A percentile compares a stretch with the other conserved stretches of the same genome.
phyloP scores from a whole-genome alignment of 2,329 filamentous ascomycete species.

The Neoascochyta sp. region DNA sequence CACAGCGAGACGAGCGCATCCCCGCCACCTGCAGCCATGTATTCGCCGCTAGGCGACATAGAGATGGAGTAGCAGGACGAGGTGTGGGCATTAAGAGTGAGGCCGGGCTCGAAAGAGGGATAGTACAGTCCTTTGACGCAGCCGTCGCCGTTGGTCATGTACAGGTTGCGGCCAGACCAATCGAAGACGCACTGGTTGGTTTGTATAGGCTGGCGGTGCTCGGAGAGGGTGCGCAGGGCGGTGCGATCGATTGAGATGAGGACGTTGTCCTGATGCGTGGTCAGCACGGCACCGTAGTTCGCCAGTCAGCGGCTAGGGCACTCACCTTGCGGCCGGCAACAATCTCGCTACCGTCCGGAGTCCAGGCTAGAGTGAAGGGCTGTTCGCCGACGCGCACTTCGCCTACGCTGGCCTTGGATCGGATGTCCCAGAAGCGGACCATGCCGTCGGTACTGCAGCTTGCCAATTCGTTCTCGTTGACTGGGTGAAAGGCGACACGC shows the following conservation, averaged over 20 bases:
- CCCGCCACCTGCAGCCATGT: slow-evolving; percentile 69
- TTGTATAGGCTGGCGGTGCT: slow-evolving; percentile 59
- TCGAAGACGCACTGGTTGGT: slow-evolving; percentile 73
- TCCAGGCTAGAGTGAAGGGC: slow-evolving; percentile 70
- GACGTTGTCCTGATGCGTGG: slow-evolving; percentile 54
- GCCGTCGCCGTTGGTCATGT: slow-evolving; percentile 69
- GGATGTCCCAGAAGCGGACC: slow-evolving; percentile 76
- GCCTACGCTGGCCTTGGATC: slow-evolving; percentile 66
- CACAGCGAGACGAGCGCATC: slow-evolving; percentile 74
- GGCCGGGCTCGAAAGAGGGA: slow-evolving; percentile 42
- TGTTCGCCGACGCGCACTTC: slow-evolving; percentile 61
- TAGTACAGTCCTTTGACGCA: slow-evolving; percentile 62
- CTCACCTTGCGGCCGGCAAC: slow-evolving; percentile 70
- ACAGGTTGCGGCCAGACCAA: slow-evolving; percentile 67
- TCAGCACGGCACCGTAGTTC: slow-evolving; percentile 1
- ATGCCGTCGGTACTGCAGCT: slow-evolving; percentile 71
- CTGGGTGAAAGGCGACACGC: slow-evolving; percentile 73
- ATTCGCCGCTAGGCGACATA: slow-evolving; percentile 66
- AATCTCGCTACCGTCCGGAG: slow-evolving; percentile 65
- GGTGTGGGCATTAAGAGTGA: slow-evolving; percentile 68
- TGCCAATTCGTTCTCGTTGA: slow-evolving; percentile 71
- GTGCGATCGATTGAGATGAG: slow-evolving; percentile 62
- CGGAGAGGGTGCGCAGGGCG: slow-evolving; percentile 53
- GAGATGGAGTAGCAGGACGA: slow-evolving; percentile 66
- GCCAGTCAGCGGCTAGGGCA: not conserved